These are phyloP conservation scores for Golubevia sp. DNA, from an alignment of 1,284 basidiomycete genomes.

Conservation along the genomic window DNA sequence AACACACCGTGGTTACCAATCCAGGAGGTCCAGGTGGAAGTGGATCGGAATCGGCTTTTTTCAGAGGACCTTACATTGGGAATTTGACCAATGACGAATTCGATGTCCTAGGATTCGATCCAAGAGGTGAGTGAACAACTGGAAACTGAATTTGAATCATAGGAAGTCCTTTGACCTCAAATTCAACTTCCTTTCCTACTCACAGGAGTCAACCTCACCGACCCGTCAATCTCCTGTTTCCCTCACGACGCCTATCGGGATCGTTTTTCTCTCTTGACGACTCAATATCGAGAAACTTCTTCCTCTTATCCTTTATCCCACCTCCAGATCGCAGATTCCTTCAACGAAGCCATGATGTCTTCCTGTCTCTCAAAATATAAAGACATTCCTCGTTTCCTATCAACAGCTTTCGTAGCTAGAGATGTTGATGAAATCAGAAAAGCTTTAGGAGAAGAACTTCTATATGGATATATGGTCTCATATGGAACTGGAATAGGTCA, in stretches of 20 bases:
- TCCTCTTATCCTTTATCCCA: neutral
- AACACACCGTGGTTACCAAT: constrained; percentile 20
- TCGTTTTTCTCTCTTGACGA: constrained; percentile 13
- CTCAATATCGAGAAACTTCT: constrained; percentile 1
- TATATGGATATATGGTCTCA: constrained; percentile 24
- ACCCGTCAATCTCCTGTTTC: constrained; percentile 14
- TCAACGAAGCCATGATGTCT: constrained; percentile 13
- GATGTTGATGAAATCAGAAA: constrained; percentile 25
- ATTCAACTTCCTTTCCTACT: neutral
- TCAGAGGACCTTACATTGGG: constrained; percentile 2
- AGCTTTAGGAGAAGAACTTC: constrained; percentile 12
- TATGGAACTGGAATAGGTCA: constrained; percentile 29
- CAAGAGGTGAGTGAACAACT: constrained; percentile 13
- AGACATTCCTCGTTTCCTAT: constrained; percentile 17
- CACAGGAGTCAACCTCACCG: constrained; percentile 7
- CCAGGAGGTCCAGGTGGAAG: constrained; percentile 29
- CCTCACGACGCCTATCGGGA: constrained; percentile 28
- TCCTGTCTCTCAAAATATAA: constrained; percentile 17
- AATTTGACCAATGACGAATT: constrained; percentile 14
- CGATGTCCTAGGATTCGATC: constrained; percentile 29
- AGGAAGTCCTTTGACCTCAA: no score
- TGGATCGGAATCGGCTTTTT: constrained; percentile 8
- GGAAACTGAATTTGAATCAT: neutral
- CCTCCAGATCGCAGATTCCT: neutral
- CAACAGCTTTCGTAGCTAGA: constrained; percentile 22